phyloP scores from a whole-genome alignment of 352 stramenopile species.

The Pythium pyrilobum region DNA sequence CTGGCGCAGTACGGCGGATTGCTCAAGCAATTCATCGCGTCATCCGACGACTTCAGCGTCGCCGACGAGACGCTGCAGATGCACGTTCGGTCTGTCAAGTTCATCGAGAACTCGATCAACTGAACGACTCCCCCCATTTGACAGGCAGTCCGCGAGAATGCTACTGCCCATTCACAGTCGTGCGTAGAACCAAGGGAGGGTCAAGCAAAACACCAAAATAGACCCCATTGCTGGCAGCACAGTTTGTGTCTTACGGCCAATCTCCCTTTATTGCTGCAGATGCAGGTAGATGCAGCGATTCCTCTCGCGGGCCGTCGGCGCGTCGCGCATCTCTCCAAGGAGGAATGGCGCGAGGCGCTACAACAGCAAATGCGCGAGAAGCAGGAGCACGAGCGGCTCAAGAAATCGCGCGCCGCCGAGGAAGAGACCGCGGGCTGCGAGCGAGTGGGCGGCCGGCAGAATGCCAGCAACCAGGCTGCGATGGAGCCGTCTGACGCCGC shows the following conservation, averaged over 20 bases:
- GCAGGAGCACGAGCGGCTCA: constrained; percentile 10
- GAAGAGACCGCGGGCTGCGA: background rate
- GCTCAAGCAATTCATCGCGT: constrained; percentile 25
- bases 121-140: too few species aligned
- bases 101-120: background rate
- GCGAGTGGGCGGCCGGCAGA: background rate
- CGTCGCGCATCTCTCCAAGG: constrained; percentile 24
- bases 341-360: constrained; percentile 32
- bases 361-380: constrained; percentile 34
- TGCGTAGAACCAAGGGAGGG: too few species aligned
- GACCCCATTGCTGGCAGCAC: too few species aligned
- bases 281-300: background rate
- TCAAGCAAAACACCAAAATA: too few species aligned
- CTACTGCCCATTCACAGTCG: too few species aligned
- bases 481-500: too few species aligned
- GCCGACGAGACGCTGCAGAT: background rate
- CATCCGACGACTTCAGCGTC: constrained; percentile 24
- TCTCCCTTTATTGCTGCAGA: background rate
- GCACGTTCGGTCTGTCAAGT: constrained; percentile 4
- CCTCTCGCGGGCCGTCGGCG: constrained; percentile 13
- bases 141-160: too few species aligned
- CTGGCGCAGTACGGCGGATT: constrained; percentile 27
- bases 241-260: too few species aligned
- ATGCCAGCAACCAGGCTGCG: background rate
- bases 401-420: background rate